These are phyloP conservation scores for Colletotrichum sp. DNA, from an alignment of 2,329 filamentous ascomycete species.

Conservation along the genomic window DNA sequence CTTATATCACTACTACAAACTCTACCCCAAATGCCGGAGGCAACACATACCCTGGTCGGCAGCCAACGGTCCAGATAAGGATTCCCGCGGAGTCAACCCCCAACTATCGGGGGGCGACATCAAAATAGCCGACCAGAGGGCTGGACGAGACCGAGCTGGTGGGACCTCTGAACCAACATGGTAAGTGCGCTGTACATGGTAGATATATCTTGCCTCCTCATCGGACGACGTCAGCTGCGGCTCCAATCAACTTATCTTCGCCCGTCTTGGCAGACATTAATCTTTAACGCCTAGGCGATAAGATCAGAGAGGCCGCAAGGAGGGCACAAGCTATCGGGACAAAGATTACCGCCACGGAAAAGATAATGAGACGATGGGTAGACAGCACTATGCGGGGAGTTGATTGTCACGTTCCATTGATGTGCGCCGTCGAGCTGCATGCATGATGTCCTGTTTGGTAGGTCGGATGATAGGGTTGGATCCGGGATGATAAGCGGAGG, in stretches of 20 bases:
- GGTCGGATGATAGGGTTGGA: background rate
- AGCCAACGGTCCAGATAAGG: conserved; percentile 1
- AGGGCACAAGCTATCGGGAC: background rate
- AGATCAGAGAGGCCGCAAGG: background rate
- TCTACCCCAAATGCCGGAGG: background rate
- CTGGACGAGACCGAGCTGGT: background rate
- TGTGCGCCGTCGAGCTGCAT: background rate
- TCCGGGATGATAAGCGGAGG: conserved; percentile 2
- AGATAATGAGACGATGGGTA: background rate
- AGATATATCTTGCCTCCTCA: background rate
- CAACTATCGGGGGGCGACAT: background rate
- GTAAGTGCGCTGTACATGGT: background rate
- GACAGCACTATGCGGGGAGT: background rate
- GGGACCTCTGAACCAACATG: background rate
- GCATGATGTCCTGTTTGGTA: background rate
- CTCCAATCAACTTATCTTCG: background rate
- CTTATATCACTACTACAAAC: conserved; percentile 4
- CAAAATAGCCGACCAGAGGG: background rate
- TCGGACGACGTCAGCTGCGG: background rate
- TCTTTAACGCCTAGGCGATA: background rate
- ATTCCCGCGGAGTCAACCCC: conserved; percentile 4
- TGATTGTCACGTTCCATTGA: background rate
- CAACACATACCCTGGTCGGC: background rate
- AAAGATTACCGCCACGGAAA: background rate
- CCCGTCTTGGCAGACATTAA: background rate